Percentiles rank a stretch among this genome's conserved stretches.
Evolutionary conservation across 306 rosid genomes (phyloP).

Genomic region (Prunus kanzakura): DNA sequence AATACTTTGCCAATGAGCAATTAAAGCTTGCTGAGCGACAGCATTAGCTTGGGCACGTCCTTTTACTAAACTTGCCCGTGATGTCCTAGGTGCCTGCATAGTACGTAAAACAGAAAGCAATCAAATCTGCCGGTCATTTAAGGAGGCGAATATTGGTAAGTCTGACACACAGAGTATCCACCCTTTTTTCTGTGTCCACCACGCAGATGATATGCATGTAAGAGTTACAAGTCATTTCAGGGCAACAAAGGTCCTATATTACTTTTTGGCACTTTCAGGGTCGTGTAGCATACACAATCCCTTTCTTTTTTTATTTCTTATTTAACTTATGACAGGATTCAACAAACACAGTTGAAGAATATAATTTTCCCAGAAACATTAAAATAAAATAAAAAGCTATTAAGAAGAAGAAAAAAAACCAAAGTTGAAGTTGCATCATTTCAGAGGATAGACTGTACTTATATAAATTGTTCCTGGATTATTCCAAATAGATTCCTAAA

Average conservation of each 20-base stretch:
- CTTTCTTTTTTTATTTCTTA: neutral
- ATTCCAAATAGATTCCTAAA: neutral
- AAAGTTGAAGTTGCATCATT: neutral
- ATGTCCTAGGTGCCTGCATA: conserved; percentile 94
- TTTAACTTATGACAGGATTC: neutral
- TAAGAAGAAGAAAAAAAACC: neutral
- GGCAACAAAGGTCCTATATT: neutral
- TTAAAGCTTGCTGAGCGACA: conserved; percentile 89
- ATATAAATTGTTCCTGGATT: neutral
- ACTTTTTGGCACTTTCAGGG: too few relatives aligned
- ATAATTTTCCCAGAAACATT: neutral
- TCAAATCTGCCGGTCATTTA: conserved; percentile 21
- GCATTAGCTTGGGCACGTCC: conserved; percentile 98
- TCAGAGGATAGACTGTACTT: neutral
- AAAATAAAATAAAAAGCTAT: too few relatives aligned
- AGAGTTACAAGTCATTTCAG: neutral
- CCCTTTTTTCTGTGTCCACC: neutral
- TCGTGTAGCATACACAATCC: neutral
- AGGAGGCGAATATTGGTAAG: neutral
- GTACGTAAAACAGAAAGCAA: conserved; percentile 26
- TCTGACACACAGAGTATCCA: neutral
- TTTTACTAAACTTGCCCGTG: conserved; percentile 86
- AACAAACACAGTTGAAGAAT: neutral
- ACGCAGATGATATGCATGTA: neutral
- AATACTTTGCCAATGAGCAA: conserved; percentile 99